Base-by-base conservation (phyloP, 345 rosid genomes). In the Brassica nigra region DNA sequence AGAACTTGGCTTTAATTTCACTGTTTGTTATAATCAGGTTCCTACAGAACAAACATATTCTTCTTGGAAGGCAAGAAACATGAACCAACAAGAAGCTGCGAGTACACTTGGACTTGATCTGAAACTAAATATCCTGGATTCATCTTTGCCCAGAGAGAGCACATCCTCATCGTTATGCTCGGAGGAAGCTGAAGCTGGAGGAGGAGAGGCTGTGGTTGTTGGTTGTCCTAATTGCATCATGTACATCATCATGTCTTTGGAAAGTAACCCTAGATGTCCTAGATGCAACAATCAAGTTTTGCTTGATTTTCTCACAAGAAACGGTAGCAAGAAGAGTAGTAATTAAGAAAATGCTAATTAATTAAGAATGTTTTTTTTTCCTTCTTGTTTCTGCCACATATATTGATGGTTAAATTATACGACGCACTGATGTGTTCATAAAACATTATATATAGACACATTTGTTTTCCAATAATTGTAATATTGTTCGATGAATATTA, bases 271-370 rank as follows among this genome's bases (percentile, higher is more conserved):
- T 70, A 76, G 66, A 76, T 81, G 83, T 58, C 83, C 83, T 64
- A 81, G 73, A 76, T 81, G 83, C 80, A 81, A 81, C 37, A 81
- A 44, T 14, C 76, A 76, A 30, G 83, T 81, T 57, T 81, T 81
- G 65, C 47, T 81, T 66, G 77, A 81, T 71, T 81, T 81, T 81
- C 58, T 81, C 58, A 8, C 69, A 27, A 58, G n/a, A 65, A 81
- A 81, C 63, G 4, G 39, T 31, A 71, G 27, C 77, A 81, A 81
- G 29, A 76, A 76, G 15, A 76, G 1, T 5, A 63, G 20, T 64
- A 23, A 66, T 29, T 39, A 70, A 65, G 31, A n/a, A 57, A 20
- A 58, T 34, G 29, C 30, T 31, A 29, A 37, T 31, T 31, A 29
- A 37, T 31, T 59, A 47, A 44, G 33, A 69, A 37, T 63, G 59